Evolutionary conservation across 371 early-diverging fungal species (phyloP).

Genomic region (Mortierella sp.): DNA sequence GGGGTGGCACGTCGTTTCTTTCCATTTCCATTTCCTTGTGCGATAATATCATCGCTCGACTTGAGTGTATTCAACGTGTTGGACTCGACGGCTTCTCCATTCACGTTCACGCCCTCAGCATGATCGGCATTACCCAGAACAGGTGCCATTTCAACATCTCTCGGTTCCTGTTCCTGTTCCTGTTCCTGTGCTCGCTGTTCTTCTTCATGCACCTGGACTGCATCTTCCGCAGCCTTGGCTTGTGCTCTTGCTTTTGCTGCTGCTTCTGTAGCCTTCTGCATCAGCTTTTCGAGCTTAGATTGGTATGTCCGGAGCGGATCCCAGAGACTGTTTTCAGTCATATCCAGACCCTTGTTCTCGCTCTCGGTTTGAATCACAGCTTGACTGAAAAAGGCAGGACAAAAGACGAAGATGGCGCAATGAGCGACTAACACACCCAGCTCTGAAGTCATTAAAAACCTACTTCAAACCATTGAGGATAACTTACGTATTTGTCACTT

Average conservation of each 20-base stretch:
- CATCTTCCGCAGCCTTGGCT: not conserved
- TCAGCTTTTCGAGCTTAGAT: slow-evolving; percentile 33
- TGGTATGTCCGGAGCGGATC: slow-evolving; percentile 37
- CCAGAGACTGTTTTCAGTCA: slow-evolving; percentile 20
- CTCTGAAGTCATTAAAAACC: not conserved
- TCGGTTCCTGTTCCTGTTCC: not conserved
- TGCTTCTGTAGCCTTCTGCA: slow-evolving; percentile 21
- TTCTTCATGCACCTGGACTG: slow-evolving; percentile 15
- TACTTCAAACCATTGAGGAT: no score
- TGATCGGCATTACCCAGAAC: not conserved
- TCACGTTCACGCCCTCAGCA: not conserved
- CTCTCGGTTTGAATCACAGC: slow-evolving; percentile 26
- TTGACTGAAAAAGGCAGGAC: slow-evolving; percentile 11
- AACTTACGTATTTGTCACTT: slow-evolving; percentile 33
- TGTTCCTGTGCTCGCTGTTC: slow-evolving; percentile 10
- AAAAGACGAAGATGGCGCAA: not conserved
- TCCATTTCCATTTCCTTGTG: slow-evolving; percentile 15
- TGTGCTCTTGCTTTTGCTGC: slow-evolving; percentile 21
- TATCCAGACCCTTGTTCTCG: slow-evolving; percentile 3
- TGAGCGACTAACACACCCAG: not conserved
- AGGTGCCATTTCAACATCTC: slow-evolving; percentile 19
- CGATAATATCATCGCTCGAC: not conserved
- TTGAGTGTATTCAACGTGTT: not conserved
- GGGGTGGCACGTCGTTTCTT: slow-evolving; percentile 32
- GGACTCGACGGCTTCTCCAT: not conserved